Percentiles rank a stretch among this genome's conserved stretches.
Evolutionary conservation across 177 flowering plant genomes (phyloP).

Genomic region (Tripterygium wilfordii): DNA sequence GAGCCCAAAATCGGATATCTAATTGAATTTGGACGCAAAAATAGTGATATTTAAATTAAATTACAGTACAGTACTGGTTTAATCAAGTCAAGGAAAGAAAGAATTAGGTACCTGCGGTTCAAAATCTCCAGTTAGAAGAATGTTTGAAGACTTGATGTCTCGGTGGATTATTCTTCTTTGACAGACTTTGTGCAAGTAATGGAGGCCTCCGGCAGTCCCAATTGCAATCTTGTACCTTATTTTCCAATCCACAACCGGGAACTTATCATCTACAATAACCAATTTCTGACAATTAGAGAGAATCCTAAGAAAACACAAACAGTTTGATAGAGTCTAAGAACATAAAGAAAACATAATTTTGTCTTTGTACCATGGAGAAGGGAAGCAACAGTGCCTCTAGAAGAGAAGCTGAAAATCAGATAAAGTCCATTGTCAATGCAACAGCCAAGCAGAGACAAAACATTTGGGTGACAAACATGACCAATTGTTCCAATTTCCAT

Average conservation of each 20-base stretch:
- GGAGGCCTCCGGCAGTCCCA: slow-evolving; percentile 79
- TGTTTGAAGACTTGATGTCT: slow-evolving; percentile 85
- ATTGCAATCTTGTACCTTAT: slow-evolving; percentile 67
- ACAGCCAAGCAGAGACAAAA: slow-evolving; percentile 72
- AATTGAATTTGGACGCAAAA: no score
- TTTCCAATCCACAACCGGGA: slow-evolving; percentile 63
- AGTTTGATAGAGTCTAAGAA: background rate
- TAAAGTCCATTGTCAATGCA: slow-evolving; percentile 88
- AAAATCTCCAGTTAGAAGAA: slow-evolving; percentile 68
- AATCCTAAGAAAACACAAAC: background rate
- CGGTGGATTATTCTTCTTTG: slow-evolving; percentile 90
- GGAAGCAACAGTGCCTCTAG: slow-evolving; percentile 85
- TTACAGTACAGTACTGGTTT: background rate
- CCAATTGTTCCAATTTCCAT: slow-evolving; percentile 91
- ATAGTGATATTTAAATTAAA: background rate
- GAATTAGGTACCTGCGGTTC: slow-evolving; percentile 68
- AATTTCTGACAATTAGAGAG: background rate
- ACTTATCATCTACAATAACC: slow-evolving; percentile 45
- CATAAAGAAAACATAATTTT: background rate
- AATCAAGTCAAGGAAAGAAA: background rate
- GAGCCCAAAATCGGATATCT: slow-evolving; percentile 95
- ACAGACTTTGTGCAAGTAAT: slow-evolving; percentile 85
- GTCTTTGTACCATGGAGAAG: slow-evolving; percentile 79
- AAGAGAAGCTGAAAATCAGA: slow-evolving; percentile 76
- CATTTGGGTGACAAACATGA: slow-evolving; percentile 83